Evolutionary conservation across 257 asterid species (phyloP).

Genomic region (Salvia miltiorrhiza): DNA sequence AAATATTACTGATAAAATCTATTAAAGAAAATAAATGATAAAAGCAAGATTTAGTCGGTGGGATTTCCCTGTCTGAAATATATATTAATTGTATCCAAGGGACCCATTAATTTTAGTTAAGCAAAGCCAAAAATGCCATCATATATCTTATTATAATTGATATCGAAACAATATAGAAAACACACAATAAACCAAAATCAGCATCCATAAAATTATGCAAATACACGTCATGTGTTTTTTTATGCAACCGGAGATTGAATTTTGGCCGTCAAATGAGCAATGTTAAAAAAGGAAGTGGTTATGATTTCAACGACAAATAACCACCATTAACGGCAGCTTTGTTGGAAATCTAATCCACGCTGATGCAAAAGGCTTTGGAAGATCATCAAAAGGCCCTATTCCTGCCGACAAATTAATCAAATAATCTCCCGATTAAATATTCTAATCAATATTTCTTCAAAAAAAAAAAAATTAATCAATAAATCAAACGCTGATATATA

Average conservation of each 20-base stretch:
- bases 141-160: conserved; percentile 11
- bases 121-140: conserved; percentile 27
- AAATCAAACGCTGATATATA: too few relatives aligned
- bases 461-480: too few relatives aligned
- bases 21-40: neutral
- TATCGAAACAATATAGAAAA: neutral
- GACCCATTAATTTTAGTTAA: conserved; percentile 4
- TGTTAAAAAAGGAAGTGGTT: neutral
- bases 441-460: too few relatives aligned
- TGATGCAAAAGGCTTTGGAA: conserved; percentile 21
- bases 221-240: neutral
- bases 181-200: conserved; percentile 11
- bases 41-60: conserved; percentile 41
- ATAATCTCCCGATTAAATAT: neutral
- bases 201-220: neutral
- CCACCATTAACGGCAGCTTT: conserved; percentile 61
- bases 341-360: conserved; percentile 19
- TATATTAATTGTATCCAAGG: conserved; percentile 15
- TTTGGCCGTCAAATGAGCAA: conserved; percentile 18
- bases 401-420: conserved; percentile 42
- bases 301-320: conserved; percentile 44
- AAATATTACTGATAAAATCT: too few relatives aligned
- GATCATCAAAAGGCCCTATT: conserved; percentile 33
- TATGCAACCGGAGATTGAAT: neutral
- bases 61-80: conserved; percentile 39